phyloP scores from a whole-genome alignment of 2,329 filamentous ascomycete genomes.

The Ophiosphaerella herpotricha region DNA sequence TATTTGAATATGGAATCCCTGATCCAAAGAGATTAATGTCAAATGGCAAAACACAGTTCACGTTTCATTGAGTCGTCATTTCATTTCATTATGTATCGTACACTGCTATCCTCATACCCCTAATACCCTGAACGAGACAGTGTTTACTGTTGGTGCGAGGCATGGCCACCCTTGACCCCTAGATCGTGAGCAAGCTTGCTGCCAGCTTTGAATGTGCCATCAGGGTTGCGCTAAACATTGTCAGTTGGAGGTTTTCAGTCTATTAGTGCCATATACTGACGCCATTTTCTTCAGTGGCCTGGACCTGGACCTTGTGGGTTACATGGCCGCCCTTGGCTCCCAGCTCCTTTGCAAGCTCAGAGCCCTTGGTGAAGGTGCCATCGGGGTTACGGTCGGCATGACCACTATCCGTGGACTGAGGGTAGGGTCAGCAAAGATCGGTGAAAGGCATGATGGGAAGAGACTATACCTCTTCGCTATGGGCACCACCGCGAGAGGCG shows the following conservation, averaged over 20 bases:
- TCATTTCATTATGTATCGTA: background rate
- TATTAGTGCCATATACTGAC: slow-evolving; percentile 18
- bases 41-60: background rate
- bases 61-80: slow-evolving; percentile 1
- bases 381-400: slow-evolving; percentile 43
- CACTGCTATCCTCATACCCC: too few relatives aligned
- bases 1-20: too few relatives aligned
- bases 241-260: background rate
- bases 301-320: slow-evolving; percentile 32
- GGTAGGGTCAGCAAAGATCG: background rate
- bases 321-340: slow-evolving; percentile 44
- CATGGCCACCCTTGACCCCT: slow-evolving; percentile 39
- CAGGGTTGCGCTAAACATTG: slow-evolving; percentile 46
- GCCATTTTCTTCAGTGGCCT: slow-evolving; percentile 16
- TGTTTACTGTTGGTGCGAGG: slow-evolving; percentile 22
- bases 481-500: slow-evolving; percentile 38
- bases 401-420: slow-evolving; percentile 5
- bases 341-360: slow-evolving; percentile 44
- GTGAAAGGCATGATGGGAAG: background rate
- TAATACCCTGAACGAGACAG: background rate
- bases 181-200: slow-evolving; percentile 43
- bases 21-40: background rate
- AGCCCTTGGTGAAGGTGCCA: slow-evolving; percentile 47
- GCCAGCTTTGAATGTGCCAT: slow-evolving; percentile 45
- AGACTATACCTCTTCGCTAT: background rate